Percentiles rank a stretch among this genome's conserved stretches.
Conservation (phyloP, 2,329 filamentous ascomycete species). For the Huntiella moniliformis region DNA sequence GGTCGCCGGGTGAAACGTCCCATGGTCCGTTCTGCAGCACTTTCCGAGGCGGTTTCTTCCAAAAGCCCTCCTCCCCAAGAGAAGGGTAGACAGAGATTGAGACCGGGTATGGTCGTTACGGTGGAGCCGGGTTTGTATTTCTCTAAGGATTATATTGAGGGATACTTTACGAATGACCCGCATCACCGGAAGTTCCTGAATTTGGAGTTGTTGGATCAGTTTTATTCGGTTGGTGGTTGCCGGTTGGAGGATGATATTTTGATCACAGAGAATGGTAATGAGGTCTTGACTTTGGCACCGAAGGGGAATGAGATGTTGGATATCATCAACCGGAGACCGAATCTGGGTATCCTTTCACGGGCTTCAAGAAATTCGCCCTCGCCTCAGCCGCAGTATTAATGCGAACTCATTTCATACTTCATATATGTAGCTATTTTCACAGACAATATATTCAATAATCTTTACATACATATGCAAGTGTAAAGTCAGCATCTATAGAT, state of each 20-base stretch:
- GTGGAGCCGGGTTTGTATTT: conserved; percentile 72
- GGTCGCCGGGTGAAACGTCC: conserved; percentile 22
- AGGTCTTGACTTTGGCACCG: conserved; percentile 66
- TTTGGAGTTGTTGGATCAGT: conserved; percentile 41
- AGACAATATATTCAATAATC: conserved; percentile 1
- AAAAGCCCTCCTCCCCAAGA: conserved; percentile 15
- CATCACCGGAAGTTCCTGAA: conserved; percentile 47
- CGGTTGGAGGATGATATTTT: conserved; percentile 84
- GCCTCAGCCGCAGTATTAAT: neutral
- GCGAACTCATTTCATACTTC: neutral
- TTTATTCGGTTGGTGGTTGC: conserved; percentile 69
- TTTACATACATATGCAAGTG: neutral
- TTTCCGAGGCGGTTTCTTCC: conserved; percentile 15
- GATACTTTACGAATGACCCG: conserved; percentile 41
- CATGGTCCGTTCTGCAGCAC: conserved; percentile 21
- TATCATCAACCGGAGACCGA: conserved; percentile 28
- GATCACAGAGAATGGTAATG: conserved; percentile 57
- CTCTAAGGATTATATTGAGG: conserved; percentile 52
- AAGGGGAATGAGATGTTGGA: conserved; percentile 55
- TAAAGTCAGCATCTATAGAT: conserved; percentile 34
- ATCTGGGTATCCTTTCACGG: no score
- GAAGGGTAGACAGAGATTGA: conserved; percentile 24
- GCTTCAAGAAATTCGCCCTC: no score
- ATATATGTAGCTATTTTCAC: neutral
- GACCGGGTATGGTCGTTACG: conserved; percentile 52